These are phyloP conservation scores for Lanmaoa rubissima DNA, from an alignment of 768 basidiomycete species.

Conservation along the genomic window DNA sequence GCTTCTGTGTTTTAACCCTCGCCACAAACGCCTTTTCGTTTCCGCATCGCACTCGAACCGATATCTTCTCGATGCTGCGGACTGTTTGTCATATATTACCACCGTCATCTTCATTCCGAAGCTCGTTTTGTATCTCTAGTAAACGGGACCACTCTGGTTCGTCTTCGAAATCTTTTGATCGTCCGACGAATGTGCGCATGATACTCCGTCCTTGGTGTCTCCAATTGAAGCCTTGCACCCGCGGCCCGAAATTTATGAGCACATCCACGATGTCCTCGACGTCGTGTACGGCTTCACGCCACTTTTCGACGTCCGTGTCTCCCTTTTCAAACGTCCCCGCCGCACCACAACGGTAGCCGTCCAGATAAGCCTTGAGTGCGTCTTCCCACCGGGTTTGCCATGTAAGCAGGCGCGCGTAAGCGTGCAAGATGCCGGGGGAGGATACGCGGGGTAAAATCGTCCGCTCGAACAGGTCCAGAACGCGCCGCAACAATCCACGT, in stretches of 20 bases:
- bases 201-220: constrained; percentile 82
- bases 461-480: constrained; percentile 71
- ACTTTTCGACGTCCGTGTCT: constrained; percentile 64
- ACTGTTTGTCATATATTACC: constrained; percentile 16
- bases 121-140: constrained; percentile 47
- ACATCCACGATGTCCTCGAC: constrained; percentile 84
- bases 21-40: constrained; percentile 2
- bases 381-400: constrained; percentile 74
- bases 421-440: constrained; percentile 72
- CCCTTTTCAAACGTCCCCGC: constrained; percentile 62
- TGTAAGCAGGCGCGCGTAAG: constrained; percentile 77
- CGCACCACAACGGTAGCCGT: constrained; percentile 74
- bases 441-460: constrained; percentile 83
- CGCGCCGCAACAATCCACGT: constrained; percentile 60
- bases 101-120: constrained; percentile 20
- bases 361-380: constrained; percentile 78
- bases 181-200: constrained; percentile 84
- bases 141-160: constrained; percentile 81
- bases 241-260: constrained; percentile 79
- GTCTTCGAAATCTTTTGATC: constrained; percentile 85
- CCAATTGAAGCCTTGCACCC: constrained; percentile 66
- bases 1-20: constrained; percentile 15
- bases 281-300: constrained; percentile 74
- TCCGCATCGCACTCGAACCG: neutral
- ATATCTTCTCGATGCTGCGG: neutral